phyloP scores from a whole-genome alignment of 176 grass and related monocot species.

The Sorghum bicolor region Sorghum_bicolor_NCBIv3 NC_012875.2:57426001-57426500 shows the following conservation, averaged over 20 bases:
- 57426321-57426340: constrained; percentile 30
- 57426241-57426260: constrained; percentile 53
- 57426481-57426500: no score
- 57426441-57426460: constrained; percentile 15
- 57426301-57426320: not conserved
- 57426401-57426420: constrained; percentile 58
- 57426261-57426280: constrained; percentile 10
- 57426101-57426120: not conserved
- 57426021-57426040: no score
- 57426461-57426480: not conserved
- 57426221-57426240: constrained; percentile 68
- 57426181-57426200: not conserved
- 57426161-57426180: constrained; percentile 23
- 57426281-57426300: constrained; percentile 20
- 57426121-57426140: not conserved
- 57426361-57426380: constrained; percentile 67
- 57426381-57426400: constrained; percentile 80
- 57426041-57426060: not conserved
- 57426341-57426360: constrained; percentile 46
- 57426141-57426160: constrained; percentile 31
- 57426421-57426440: constrained; percentile 48
- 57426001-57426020: not conserved
- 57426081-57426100: not conserved
- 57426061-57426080: not conserved
- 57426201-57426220: constrained; percentile 52